Percentiles rank a stretch among this genome's conserved stretches.
phyloP scores from a whole-genome alignment of 139 green algal species.

The Haematococcus sp. region DNA sequence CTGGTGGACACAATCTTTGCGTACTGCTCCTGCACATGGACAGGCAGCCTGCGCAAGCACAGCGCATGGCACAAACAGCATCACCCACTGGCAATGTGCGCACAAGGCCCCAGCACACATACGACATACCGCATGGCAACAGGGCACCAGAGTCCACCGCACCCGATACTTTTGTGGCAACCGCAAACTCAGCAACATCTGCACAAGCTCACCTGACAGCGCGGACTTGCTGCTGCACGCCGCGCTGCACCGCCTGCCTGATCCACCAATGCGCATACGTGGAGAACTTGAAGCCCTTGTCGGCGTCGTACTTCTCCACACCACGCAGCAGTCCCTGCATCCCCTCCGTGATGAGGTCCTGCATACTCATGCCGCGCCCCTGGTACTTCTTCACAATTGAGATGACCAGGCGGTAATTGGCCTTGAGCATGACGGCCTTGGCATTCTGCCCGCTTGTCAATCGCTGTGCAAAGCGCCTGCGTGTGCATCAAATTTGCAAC shows the following conservation, averaged over 20 bases:
- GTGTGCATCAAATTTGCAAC: neutral
- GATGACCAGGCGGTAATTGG: conserved; percentile 94
- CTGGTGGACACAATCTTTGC: conserved; percentile 35
- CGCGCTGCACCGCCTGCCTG: conserved; percentile 72
- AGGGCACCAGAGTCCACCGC: neutral
- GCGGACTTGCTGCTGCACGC: conserved; percentile 59
- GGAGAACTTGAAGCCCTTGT: conserved; percentile 91
- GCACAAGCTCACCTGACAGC: conserved; percentile 51
- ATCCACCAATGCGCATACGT: conserved; percentile 99
- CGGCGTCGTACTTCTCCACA: conserved; percentile 90
- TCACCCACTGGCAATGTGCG: neutral
- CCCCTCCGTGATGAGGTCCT: conserved; percentile 83
- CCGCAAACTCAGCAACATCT: neutral
- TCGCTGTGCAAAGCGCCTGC: conserved; percentile 11
- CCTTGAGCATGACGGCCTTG: conserved; percentile 82
- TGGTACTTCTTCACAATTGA: conserved; percentile 85
- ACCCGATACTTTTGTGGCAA: neutral
- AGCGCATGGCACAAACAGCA: neutral
- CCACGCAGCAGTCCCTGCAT: conserved; percentile 76
- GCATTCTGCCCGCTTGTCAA: conserved; percentile 54
- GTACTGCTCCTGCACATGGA: conserved; percentile 76
- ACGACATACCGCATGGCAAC: neutral
- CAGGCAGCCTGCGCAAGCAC: conserved; percentile 59
- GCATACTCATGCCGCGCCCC: conserved; percentile 29
- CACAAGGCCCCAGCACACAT: neutral